These are phyloP conservation scores for Grifola frondosa DNA, from an alignment of 1,284 basidiomycete genomes.

Conservation along the genomic window DNA sequence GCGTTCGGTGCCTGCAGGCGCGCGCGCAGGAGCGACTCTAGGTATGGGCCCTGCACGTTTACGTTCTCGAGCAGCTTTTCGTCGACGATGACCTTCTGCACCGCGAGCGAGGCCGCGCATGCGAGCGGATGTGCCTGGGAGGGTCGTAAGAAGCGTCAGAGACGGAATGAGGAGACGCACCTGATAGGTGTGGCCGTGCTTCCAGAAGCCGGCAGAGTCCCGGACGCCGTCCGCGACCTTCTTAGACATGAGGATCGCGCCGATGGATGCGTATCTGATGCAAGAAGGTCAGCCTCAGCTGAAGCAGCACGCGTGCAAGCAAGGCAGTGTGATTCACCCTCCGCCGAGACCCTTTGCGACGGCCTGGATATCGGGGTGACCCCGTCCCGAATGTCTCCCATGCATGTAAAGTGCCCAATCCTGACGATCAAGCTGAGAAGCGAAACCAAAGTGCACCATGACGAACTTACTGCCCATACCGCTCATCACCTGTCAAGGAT, in stretches of 20 bases:
- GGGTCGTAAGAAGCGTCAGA: too few species aligned
- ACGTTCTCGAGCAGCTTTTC: conserved; percentile 73
- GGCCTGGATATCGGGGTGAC: conserved; percentile 76
- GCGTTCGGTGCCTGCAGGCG: conserved; percentile 55
- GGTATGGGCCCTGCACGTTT: conserved; percentile 58
- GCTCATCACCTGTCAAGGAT: conserved; percentile 85
- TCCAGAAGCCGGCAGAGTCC: conserved; percentile 66
- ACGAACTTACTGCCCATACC: conserved; percentile 75
- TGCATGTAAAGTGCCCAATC: conserved; percentile 82
- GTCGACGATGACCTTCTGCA: conserved; percentile 68
- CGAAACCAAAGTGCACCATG: conserved; percentile 5
- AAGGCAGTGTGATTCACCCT: conserved; percentile 51
- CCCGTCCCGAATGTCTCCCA: conserved; percentile 84
- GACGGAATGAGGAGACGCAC: too few species aligned
- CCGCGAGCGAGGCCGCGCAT: conserved; percentile 77
- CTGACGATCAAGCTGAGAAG: conserved; percentile 34
- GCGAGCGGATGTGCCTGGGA: conserved; percentile 67
- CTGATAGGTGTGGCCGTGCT: conserved; percentile 88
- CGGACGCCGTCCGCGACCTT: conserved; percentile 69
- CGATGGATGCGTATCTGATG: conserved; percentile 76
- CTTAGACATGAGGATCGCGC: conserved; percentile 75
- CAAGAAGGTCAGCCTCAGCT: conserved; percentile 1
- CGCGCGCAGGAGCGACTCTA: conserved; percentile 54
- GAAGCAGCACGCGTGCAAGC: background rate
- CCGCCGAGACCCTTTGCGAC: conserved; percentile 86